Percentiles rank a stretch among this genome's conserved stretches.
Evolutionary conservation across 345 rosid genomes (phyloP).

Genomic region (Citrus medica): DNA sequence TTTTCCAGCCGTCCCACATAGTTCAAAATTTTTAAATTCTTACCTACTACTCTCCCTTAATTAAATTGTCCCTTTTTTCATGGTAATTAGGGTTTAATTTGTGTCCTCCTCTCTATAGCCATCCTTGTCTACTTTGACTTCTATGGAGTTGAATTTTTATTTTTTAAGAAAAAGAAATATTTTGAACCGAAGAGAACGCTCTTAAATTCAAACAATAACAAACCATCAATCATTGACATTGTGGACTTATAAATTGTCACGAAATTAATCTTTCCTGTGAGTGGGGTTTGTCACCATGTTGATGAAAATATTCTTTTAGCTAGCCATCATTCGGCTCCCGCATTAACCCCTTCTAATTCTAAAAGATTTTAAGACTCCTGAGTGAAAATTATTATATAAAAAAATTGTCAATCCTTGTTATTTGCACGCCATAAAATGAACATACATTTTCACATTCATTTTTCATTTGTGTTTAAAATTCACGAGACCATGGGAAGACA

Average conservation of each 20-base stretch:
- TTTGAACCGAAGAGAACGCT: conserved; percentile 3
- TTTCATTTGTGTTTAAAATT: neutral
- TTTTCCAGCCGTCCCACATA: neutral
- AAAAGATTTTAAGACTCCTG: neutral
- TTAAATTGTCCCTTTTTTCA: neutral
- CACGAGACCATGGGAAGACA: neutral
- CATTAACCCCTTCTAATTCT: neutral
- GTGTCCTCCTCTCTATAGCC: neutral
- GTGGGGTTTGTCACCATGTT: conserved; percentile 38
- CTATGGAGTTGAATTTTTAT: neutral
- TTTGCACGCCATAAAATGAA: neutral
- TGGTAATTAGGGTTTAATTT: conserved; percentile 2
- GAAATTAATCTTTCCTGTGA: conserved; percentile 15
- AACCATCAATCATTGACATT: conserved; percentile 21
- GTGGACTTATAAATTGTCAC: conserved; percentile 15
- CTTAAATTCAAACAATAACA: conserved; percentile 23
- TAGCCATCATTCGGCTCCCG: conserved; percentile 17
- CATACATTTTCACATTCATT: neutral
- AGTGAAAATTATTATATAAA: neutral
- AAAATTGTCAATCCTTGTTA: conserved; percentile 10
- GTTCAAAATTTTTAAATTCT: neutral
- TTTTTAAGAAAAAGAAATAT: neutral
- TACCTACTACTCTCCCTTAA: conserved; percentile 12
- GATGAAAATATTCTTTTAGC: conserved; percentile 11
- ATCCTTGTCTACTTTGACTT: conserved; percentile 33